Evolutionary conservation across 2,329 filamentous ascomycete genomes (phyloP).

Genomic region (Zymoseptoria crescenta): DNA sequence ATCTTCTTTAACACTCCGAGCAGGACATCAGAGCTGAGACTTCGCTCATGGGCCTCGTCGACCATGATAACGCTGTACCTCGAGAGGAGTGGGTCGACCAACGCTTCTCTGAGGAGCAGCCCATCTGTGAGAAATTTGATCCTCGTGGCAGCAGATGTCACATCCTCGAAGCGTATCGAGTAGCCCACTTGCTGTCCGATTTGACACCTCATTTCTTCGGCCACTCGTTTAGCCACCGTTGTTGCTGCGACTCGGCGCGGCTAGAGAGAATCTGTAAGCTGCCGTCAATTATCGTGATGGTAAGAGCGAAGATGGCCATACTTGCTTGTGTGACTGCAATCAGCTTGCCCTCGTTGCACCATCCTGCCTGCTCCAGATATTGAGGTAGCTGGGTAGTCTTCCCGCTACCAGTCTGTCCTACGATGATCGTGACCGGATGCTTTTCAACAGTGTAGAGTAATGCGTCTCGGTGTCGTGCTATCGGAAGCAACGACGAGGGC

Average conservation of each 20-base stretch:
- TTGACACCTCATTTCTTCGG: constrained; percentile 79
- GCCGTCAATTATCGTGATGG: constrained; percentile 19
- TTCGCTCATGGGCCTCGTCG: constrained; percentile 92
- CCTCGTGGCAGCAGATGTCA: constrained; percentile 72
- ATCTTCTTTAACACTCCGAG: constrained; percentile 91
- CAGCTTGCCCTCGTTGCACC: constrained; percentile 74
- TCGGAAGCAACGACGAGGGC: constrained; percentile 73
- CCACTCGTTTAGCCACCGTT: constrained; percentile 79
- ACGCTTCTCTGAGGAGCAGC: constrained; percentile 78
- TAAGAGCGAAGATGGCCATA: constrained; percentile 21
- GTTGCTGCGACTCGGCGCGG: constrained; percentile 85
- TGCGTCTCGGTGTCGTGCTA: constrained; percentile 70
- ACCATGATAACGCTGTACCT: constrained; percentile 96
- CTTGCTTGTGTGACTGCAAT: constrained; percentile 85
- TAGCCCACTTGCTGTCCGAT: constrained; percentile 82
- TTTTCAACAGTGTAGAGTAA: constrained; percentile 83
- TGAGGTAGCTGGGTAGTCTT: constrained; percentile 96
- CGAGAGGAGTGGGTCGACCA: constrained; percentile 84
- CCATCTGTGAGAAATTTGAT: constrained; percentile 97
- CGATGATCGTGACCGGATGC: constrained; percentile 74
- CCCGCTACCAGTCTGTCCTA: constrained; percentile 89
- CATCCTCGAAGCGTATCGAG: constrained; percentile 85
- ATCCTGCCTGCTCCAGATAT: constrained; percentile 79
- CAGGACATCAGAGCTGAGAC: constrained; percentile 83
- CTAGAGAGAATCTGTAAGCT: constrained; percentile 42